Evolutionary conservation across 441 rosid genomes (phyloP).

Genomic region (Omphalea diandra): DNA sequence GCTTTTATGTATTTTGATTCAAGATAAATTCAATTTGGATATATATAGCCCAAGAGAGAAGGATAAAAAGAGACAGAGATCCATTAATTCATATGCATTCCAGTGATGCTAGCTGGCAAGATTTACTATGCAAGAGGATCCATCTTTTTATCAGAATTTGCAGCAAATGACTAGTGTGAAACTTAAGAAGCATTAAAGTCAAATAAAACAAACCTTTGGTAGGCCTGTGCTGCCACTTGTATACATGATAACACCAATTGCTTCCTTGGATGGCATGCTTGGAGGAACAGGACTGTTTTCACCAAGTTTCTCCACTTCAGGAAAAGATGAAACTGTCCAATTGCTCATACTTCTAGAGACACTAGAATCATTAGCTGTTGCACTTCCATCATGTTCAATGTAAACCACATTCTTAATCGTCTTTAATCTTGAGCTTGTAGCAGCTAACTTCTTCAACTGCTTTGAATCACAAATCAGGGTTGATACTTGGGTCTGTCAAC

Average conservation of each 20-base stretch:
- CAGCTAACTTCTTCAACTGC: conserved; percentile 64
- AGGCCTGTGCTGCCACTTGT: conserved; percentile 97
- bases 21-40: background rate
- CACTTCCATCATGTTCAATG: conserved; percentile 62
- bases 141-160: background rate
- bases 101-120: conserved; percentile 4
- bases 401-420: conserved; percentile 66
- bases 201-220: conserved; percentile 70
- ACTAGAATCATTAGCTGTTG: conserved; percentile 37
- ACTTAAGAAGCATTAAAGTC: conserved; percentile 2
- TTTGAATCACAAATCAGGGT: conserved; percentile 82
- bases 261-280: conserved; percentile 65
- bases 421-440: conserved; percentile 51
- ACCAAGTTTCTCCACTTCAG: conserved; percentile 82
- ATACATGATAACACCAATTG: conserved; percentile 81
- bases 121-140: background rate
- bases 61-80: background rate
- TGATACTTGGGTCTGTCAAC: conserved; percentile 73
- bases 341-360: conserved; percentile 33
- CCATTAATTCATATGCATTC: conserved; percentile 2
- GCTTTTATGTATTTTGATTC: background rate
- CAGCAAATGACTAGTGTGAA: background rate
- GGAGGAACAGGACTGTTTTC: conserved; percentile 49
- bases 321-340: conserved; percentile 62
- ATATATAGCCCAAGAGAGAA: background rate